Percentiles rank a stretch among this genome's conserved stretches.
phyloP scores from a whole-genome alignment of 257 asterid genomes.

The Penstemon eatonii region DNA sequence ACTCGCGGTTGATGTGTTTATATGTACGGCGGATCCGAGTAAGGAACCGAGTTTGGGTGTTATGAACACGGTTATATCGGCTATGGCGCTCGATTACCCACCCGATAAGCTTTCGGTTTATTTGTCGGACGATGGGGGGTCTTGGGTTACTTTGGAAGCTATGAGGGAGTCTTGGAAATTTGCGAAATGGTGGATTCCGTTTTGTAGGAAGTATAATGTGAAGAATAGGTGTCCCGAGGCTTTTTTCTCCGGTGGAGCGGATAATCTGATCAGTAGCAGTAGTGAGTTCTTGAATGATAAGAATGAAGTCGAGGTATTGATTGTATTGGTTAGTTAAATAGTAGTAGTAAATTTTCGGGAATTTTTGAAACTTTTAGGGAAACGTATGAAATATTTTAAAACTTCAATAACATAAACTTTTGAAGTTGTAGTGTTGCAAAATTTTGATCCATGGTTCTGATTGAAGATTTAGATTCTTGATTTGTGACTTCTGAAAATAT shows the following conservation, averaged over 20 bases:
- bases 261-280: constrained; percentile 8
- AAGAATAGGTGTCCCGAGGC: constrained; percentile 36
- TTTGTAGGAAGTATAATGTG: constrained; percentile 37
- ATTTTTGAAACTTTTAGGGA: too few relatives aligned
- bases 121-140: constrained; percentile 53
- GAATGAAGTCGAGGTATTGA: constrained; percentile 38
- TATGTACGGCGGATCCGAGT: constrained; percentile 52
- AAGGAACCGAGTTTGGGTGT: constrained; percentile 55
- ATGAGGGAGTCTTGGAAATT: constrained; percentile 44
- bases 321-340: too few relatives aligned
- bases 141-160: constrained; percentile 38
- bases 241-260: constrained; percentile 33
- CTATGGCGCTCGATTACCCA: constrained; percentile 54
- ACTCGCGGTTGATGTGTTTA: constrained; percentile 45
- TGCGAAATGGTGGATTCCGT: constrained; percentile 44
- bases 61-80: constrained; percentile 54
- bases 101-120: constrained; percentile 48
- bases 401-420: too few relatives aligned
- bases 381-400: too few relatives aligned
- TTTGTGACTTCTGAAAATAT: too few relatives aligned
- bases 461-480: too few relatives aligned
- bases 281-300: constrained; percentile 37
- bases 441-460: too few relatives aligned
- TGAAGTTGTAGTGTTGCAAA: too few relatives aligned
- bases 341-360: too few relatives aligned